These are phyloP conservation scores for Helicocarpus griseus DNA, from an alignment of 2,329 filamentous ascomycete species.

Conservation along the genomic window DNA sequence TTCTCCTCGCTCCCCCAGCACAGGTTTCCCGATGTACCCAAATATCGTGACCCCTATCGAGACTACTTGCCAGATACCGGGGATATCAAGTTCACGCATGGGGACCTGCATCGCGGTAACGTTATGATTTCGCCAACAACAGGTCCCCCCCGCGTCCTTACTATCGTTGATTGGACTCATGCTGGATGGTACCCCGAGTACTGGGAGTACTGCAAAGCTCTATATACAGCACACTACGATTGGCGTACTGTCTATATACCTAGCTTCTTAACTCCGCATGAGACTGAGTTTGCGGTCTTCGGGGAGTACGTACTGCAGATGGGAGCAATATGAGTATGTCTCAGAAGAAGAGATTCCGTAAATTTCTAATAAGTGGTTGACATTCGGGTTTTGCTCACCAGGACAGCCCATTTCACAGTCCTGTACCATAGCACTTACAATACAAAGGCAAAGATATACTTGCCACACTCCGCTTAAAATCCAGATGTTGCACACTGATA, in stretches of 20 bases:
- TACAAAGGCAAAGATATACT: too few species aligned
- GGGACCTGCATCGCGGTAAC: conserved; percentile 23
- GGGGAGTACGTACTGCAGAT: conserved; percentile 8
- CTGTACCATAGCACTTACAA: too few species aligned
- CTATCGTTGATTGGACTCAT: conserved; percentile 24
- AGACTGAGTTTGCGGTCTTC: conserved; percentile 3
- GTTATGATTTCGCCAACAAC: conserved; percentile 21
- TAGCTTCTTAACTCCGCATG: conserved; percentile 10
- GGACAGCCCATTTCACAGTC: too few species aligned
- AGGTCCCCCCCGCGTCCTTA: conserved; percentile 14
- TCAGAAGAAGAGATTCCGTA: too few species aligned
- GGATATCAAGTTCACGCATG: conserved; percentile 25
- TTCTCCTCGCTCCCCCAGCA: conserved; percentile 18
- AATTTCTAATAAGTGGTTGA: too few species aligned
- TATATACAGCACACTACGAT: conserved; percentile 16
- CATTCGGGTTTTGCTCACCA: too few species aligned
- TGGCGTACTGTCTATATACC: conserved; percentile 15
- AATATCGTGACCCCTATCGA: conserved; percentile 14
- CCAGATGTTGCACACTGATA: too few species aligned
- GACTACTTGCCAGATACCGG: conserved; percentile 19
- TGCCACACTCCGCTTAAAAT: too few species aligned
- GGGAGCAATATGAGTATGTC: conserved; percentile 8
- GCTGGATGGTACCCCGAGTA: conserved; percentile 26
- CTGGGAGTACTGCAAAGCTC: conserved; percentile 26
- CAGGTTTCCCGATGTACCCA: conserved; percentile 7